Base-by-base conservation (phyloP, 805 yeast species). In the Candida montana region DNA sequence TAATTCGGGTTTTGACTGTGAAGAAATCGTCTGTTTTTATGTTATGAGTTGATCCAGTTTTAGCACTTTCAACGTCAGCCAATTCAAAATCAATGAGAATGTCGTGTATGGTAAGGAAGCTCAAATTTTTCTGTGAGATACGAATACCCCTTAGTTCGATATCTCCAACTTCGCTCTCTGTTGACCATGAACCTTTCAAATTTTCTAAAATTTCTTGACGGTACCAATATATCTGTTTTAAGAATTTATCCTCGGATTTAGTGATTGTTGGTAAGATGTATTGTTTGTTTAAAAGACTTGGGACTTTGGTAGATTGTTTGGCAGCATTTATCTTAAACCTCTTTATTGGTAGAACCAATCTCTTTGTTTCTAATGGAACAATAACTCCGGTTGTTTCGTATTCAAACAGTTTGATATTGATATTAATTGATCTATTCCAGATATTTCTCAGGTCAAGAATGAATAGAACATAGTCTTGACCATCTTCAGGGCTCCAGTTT, bases 371-470 rank as follows among this genome's bases (percentile, higher is more conserved):
- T 16, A 65, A 55, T 1, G 79, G 67, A 30, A 68, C 67, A 27
- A 75, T 63, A 3, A 59, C 40, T 23, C 56, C 53, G 3, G 41
- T 39, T 3, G 55, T 28, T 7, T 39, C 15, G 30, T 44, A 53
- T 5, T 63, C 60, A 15, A 60, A 60, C 45, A 65, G 68, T 2
- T 50, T 48, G 10, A 75, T 44, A 2, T 61, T 50, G 4, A 69
- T 54, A 8, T 55, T 50, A 44, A 77, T 60, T 23, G 73, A 72
- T 37, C 80, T 81, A 7, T 74, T 70, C 93, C 96, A 90, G 2
- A 84, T 71, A 58, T 93, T 91, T 49, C 88, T 73, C 43, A 93
- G 62, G 57, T 93, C 98, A 12, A 91, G 54, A 1, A 87, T 69
- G 40, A 84, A 63, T 35, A 83, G 62, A 47, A 83, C 80, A 58